Base-by-base conservation (phyloP, 2,329 filamentous ascomycete genomes). In the Stachybotrys echinatus region DNA sequence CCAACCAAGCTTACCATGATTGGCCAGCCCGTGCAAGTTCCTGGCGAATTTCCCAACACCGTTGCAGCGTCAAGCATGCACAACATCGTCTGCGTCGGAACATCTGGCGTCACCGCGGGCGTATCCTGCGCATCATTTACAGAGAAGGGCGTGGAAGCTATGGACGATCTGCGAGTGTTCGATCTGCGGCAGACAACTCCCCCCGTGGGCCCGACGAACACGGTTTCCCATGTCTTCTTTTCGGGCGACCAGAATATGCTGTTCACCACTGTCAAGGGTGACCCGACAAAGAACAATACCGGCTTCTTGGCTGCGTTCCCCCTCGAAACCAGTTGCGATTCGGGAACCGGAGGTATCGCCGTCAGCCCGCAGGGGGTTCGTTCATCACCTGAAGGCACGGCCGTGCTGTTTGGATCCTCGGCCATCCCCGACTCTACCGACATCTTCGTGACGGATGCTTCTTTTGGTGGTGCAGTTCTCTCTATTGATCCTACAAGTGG, bases 201-300 rank as follows among this genome's bases (percentile, higher is more conserved):
- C 0, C 81, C 83, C 0, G 61, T 68, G 0, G 83, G 81, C 0
- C 81, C 82, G 0, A 63, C 68, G 2, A 83, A 83, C 61, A 83
- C 78, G 0, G 71, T 85, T 3, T 83, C 81, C 0, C 80, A 85
- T 7, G 70, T 75, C 0, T 79, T 84, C 60, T 85, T 84, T 65
- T 80, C 77, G 1, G 62, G 63, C 0, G 80, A 85, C 48, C 72
- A 80, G 53, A 65, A 61, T 0, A 71, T 65, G 2, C 65, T 87
- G 0, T 72, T 78, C 47, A 72, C 77, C 0, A 82, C 77, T 1
- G 80, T 85, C 39, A 87, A 87, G 63, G 83, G 83, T 2, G 71
- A 84, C 49, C 77, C 77, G 0, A 55, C 68, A 0, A 64, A 63
- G 5, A 81, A 81, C 59, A 81, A 76, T 48, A 79, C 74, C 0